These are phyloP conservation scores for Tricholomella constricta DNA, from an alignment of 768 basidiomycete species.

Conservation along the genomic window DNA sequence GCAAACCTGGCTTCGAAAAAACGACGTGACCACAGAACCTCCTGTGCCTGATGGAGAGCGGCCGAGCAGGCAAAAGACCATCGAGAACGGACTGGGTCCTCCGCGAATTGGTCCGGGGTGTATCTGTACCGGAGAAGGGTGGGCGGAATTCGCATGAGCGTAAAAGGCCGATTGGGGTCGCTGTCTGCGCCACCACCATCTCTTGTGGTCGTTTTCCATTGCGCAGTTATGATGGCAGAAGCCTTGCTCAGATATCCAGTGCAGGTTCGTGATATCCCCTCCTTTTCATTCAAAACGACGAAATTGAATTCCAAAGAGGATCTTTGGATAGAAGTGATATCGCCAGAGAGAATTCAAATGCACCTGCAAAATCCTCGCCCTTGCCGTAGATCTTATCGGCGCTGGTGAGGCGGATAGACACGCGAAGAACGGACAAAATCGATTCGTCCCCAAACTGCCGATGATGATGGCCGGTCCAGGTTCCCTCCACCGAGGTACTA, in stretches of 20 bases:
- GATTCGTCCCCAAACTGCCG: slow-evolving; percentile 23
- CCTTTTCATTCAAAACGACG: slow-evolving; percentile 28
- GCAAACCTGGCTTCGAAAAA: slow-evolving; percentile 32
- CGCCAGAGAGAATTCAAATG: slow-evolving; percentile 34
- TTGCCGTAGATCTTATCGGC: slow-evolving; percentile 29
- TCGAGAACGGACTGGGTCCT: slow-evolving; percentile 32
- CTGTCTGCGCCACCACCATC: slow-evolving; percentile 9
- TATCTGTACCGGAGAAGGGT: slow-evolving; percentile 34
- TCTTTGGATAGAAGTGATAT: slow-evolving; percentile 11
- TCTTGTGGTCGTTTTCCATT: slow-evolving; percentile 13
- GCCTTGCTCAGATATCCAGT: slow-evolving; percentile 22
- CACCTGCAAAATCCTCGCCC: slow-evolving; percentile 33
- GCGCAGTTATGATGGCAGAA: slow-evolving; percentile 19
- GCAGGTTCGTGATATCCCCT: slow-evolving; percentile 26
- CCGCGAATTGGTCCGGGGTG: slow-evolving; percentile 24
- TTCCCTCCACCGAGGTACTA: slow-evolving; percentile 29
- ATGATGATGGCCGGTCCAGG: slow-evolving; percentile 35
- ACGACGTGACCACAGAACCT: slow-evolving; percentile 31
- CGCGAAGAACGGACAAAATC: slow-evolving; percentile 27
- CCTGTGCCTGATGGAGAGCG: slow-evolving; percentile 30
- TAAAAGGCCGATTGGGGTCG: slow-evolving; percentile 21
- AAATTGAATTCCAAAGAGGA: slow-evolving; percentile 28
- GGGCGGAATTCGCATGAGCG: slow-evolving; percentile 29
- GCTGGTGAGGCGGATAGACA: slow-evolving; percentile 29
- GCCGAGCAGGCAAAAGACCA: slow-evolving; percentile 37